Conservation (phyloP, 129 eudicot genomes). For the Artemisia argyi region DNA sequence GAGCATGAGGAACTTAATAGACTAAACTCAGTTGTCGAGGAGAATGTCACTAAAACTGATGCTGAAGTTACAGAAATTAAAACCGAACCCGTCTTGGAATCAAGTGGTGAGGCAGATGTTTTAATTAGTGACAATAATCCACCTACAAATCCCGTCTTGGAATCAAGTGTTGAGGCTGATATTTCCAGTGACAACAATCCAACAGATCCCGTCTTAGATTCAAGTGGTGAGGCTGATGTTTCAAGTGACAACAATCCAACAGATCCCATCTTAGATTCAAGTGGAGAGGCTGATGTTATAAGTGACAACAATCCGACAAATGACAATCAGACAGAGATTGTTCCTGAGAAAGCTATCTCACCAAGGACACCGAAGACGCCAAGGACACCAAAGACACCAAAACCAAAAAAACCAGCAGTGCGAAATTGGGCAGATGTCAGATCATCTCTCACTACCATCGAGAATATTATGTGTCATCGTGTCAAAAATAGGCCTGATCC, state of each 20-base stretch:
- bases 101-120: slow-evolving; percentile 41
- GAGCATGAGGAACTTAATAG: slow-evolving; percentile 48
- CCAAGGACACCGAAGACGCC: slow-evolving; percentile 11
- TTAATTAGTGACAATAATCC: slow-evolving; percentile 24
- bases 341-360: slow-evolving; percentile 17
- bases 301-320: slow-evolving; percentile 28
- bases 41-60: slow-evolving; percentile 21
- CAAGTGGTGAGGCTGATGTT: slow-evolving; percentile 41
- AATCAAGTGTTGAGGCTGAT: too few species aligned
- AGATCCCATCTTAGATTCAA: slow-evolving; percentile 33
- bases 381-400: slow-evolving; percentile 30
- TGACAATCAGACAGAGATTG: slow-evolving; percentile 29
- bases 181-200: slow-evolving; percentile 2
- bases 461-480: slow-evolving; percentile 62
- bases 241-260: slow-evolving; percentile 23
- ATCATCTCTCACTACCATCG: slow-evolving; percentile 61
- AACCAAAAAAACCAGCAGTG: slow-evolving; percentile 40
- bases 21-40: slow-evolving; percentile 19
- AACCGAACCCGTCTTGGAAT: slow-evolving; percentile 30
- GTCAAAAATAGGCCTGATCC: slow-evolving; percentile 37
- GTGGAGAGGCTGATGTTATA: slow-evolving; percentile 37
- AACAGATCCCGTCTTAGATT: slow-evolving; percentile 28
- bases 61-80: slow-evolving; percentile 43
- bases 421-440: slow-evolving; percentile 69
- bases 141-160: too few species aligned